phyloP scores from a whole-genome alignment of 2,329 filamentous ascomycete genomes.

The Sordariomycetes sp. region DNA sequence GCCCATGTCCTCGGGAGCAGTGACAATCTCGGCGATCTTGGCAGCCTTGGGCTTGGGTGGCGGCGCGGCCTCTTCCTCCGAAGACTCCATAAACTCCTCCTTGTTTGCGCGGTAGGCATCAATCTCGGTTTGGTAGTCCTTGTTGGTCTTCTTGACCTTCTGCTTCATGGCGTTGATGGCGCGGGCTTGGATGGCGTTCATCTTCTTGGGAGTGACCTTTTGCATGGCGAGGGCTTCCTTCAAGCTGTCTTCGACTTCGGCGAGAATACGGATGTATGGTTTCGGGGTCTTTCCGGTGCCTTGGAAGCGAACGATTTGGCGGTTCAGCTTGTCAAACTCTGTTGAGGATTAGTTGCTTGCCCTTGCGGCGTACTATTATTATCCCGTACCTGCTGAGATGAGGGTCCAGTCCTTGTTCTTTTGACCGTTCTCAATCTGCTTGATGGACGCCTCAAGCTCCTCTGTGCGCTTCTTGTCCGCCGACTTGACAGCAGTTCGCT shows the following conservation, averaged over 20 bases:
- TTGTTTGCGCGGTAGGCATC: constrained; percentile 80
- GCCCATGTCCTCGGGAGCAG: constrained; percentile 29
- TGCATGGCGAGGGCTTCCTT: constrained; percentile 92
- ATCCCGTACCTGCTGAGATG: constrained; percentile 68
- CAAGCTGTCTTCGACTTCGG: constrained; percentile 89
- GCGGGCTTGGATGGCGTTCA: constrained; percentile 92
- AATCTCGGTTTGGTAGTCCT: constrained; percentile 82
- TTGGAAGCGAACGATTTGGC: constrained; percentile 71
- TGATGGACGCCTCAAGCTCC: constrained; percentile 83
- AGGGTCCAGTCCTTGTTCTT: constrained; percentile 98
- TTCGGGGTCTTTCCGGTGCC: constrained; percentile 76
- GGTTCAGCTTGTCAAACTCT: constrained; percentile 95
- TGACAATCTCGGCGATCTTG: constrained; percentile 19
- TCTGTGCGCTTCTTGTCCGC: constrained; percentile 96
- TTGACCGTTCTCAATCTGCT: constrained; percentile 88
- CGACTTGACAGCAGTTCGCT: constrained; percentile 79
- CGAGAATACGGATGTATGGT: constrained; percentile 83
- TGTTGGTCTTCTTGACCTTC: constrained; percentile 97
- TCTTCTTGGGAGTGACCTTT: constrained; percentile 94
- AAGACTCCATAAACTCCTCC: constrained; percentile 78
- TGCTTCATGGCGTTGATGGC: constrained; percentile 96
- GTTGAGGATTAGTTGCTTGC: constrained; percentile 8
- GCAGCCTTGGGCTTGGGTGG: constrained; percentile 34
- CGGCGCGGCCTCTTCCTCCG: constrained; percentile 58
- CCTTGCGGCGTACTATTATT: not conserved